Conservation (phyloP, 129 eudicot genomes). For the Pulicaria dysenterica region DNA sequence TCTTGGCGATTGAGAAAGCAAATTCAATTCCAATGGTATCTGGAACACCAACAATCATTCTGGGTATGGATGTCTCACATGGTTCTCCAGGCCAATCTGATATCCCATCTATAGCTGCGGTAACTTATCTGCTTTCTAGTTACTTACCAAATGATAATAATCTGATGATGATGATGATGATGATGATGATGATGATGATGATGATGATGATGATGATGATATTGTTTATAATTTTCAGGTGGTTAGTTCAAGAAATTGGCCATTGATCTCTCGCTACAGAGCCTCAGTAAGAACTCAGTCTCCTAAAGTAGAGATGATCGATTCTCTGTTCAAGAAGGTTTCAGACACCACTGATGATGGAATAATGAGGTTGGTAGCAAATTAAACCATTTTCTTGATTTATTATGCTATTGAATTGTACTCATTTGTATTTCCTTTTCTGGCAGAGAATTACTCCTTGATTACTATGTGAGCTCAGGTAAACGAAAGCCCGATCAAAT, state of each 20-base stretch:
- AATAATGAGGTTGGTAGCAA: conserved; percentile 53
- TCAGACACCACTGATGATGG: conserved; percentile 65
- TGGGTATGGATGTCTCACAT: conserved; percentile 93
- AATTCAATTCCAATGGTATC: conserved; percentile 72
- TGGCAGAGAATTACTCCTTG: conserved; percentile 65
- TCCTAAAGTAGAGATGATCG: conserved; percentile 79
- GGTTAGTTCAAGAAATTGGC: conserved; percentile 88
- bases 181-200: not conserved
- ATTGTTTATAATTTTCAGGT: conserved; percentile 45
- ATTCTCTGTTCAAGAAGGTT: conserved; percentile 64
- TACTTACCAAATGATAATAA: too few relatives aligned
- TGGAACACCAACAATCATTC: conserved; percentile 65
- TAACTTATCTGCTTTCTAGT: conserved; percentile 22
- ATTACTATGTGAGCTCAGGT: conserved; percentile 72
- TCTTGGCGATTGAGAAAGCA: conserved; percentile 53
- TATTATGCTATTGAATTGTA: not conserved
- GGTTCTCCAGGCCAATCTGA: conserved; percentile 88
- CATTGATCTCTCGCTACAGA: conserved; percentile 77
- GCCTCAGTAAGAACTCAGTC: conserved; percentile 85
- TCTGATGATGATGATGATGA: not conserved
- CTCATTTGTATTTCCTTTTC: not conserved
- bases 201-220: not conserved
- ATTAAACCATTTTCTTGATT: not conserved
- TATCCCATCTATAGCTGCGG: conserved; percentile 89
- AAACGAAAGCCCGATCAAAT: conserved; percentile 80